phyloP scores from a whole-genome alignment of 2,329 filamentous ascomycete genomes.

The Pseudogymnoascus verrucosus region DNA sequence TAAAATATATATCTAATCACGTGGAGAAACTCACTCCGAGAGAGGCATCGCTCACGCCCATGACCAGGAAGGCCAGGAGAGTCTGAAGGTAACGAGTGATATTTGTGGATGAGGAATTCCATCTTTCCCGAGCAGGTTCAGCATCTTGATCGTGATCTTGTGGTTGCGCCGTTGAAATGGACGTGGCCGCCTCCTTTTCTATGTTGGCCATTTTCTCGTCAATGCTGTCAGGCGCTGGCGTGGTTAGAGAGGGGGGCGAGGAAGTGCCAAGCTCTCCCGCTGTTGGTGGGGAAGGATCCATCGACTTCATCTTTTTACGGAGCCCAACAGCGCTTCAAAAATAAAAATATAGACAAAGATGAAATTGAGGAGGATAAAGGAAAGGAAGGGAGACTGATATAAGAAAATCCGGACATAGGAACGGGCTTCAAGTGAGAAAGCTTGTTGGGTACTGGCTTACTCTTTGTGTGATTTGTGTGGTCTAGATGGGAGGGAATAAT shows the following conservation, averaged over 20 bases:
- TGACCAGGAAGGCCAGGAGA: slow-evolving; percentile 54
- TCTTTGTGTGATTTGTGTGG: slow-evolving; percentile 5
- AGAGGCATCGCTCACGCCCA: slow-evolving; percentile 62
- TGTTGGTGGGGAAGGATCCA: not conserved
- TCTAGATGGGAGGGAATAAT: not conserved
- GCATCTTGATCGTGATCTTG: not conserved
- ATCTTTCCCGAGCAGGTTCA: slow-evolving; percentile 38
- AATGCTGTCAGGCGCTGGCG: not conserved
- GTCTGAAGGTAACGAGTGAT: slow-evolving; percentile 49
- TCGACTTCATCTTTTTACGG: not conserved
- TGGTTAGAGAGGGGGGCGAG: not conserved
- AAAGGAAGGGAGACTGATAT: slow-evolving; percentile 2
- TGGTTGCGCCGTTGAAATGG: not conserved
- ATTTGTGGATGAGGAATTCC: slow-evolving; percentile 56
- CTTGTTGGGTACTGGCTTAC: not conserved
- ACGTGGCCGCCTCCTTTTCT: not conserved
- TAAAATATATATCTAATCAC: slow-evolving; percentile 22
- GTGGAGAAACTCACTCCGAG: slow-evolving; percentile 44
- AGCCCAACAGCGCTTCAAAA: not conserved
- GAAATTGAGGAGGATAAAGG: not conserved
- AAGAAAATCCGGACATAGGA: not conserved
- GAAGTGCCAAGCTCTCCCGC: slow-evolving; percentile 1
- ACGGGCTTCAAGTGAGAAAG: not conserved
- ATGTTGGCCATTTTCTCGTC: not conserved
- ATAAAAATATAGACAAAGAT: not conserved